Percentiles rank a stretch among this genome's conserved stretches.
Conservation (phyloP, 2,329 filamentous ascomycete species). For the Penicillium sp. region DNA sequence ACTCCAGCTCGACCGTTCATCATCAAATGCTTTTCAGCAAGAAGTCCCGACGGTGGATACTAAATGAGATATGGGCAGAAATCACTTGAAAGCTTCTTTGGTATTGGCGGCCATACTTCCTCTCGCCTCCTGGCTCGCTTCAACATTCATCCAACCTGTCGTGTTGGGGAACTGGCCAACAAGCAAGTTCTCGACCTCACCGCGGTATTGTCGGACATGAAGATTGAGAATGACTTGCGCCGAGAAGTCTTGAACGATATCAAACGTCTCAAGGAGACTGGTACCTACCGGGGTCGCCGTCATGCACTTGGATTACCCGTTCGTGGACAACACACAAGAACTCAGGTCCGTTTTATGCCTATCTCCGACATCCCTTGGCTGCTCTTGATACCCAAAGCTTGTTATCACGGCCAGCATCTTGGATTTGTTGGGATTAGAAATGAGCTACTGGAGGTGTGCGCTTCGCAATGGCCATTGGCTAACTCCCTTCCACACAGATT, state of each 20-base stretch:
- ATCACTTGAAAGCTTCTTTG: constrained; percentile 77
- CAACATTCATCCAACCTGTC: constrained; percentile 77
- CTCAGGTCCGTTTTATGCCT: constrained; percentile 49
- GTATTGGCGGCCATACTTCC: constrained; percentile 65
- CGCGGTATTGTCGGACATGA: constrained; percentile 82
- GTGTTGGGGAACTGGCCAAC: constrained; percentile 66
- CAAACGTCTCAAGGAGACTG: constrained; percentile 78
- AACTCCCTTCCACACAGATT: constrained; percentile 37
- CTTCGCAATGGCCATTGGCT: too few species aligned
- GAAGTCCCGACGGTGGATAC: constrained; percentile 1
- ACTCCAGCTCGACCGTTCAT: too few species aligned
- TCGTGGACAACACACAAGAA: constrained; percentile 81
- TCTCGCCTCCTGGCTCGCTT: constrained; percentile 77
- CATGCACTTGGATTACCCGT: constrained; percentile 92
- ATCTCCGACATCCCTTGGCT: not conserved
- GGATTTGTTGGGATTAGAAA: not conserved
- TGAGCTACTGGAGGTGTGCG: not conserved
- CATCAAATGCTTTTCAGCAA: constrained; percentile 1
- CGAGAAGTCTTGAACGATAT: constrained; percentile 80
- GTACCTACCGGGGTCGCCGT: constrained; percentile 76
- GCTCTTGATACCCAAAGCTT: not conserved
- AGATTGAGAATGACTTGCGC: constrained; percentile 81
- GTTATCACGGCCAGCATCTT: not conserved
- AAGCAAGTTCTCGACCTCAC: constrained; percentile 76
- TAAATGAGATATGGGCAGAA: constrained; percentile 23